Conservation (phyloP, 2,329 filamentous ascomycete genomes). For the Aspergillus puulaauensis region DNA sequence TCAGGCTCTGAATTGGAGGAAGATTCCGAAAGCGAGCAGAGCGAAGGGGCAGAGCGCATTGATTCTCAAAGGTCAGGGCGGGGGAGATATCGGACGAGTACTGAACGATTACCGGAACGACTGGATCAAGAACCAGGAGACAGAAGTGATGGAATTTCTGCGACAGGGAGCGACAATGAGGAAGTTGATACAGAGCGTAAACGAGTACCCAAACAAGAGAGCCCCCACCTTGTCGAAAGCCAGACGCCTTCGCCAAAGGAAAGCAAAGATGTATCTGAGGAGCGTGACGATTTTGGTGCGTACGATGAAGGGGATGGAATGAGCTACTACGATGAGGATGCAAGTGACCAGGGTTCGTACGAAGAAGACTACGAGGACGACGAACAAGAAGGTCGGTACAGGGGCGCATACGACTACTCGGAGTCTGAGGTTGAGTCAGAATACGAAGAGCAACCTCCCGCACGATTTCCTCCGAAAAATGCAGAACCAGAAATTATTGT, state of each 20-base stretch:
- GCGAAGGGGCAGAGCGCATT: background rate
- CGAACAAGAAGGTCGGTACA: constrained; percentile 16
- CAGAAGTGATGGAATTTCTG: background rate
- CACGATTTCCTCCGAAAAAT: constrained; percentile 11
- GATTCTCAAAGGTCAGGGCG: background rate
- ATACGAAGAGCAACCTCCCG: constrained; percentile 1
- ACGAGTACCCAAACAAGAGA: constrained; percentile 20
- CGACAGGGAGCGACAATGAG: background rate
- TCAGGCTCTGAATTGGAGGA: background rate
- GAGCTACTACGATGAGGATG: constrained; percentile 4
- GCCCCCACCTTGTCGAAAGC: background rate
- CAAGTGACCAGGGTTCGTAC: constrained; percentile 4
- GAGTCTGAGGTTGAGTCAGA: constrained; percentile 22
- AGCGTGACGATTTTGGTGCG: background rate
- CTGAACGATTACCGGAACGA: constrained; percentile 14
- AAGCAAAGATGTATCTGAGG: background rate
- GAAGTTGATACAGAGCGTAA: constrained; percentile 20
- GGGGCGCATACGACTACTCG: constrained; percentile 17
- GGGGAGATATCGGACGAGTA: background rate
- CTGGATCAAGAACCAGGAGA: background rate
- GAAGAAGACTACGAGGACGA: constrained; percentile 16
- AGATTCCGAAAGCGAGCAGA: background rate
- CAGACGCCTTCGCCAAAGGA: background rate
- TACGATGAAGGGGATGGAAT: constrained; percentile 5
- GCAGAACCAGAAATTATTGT: constrained; percentile 39